Evolutionary conservation across 139 green algal genomes (phyloP).

Genomic region (Prasinococcaceae sp.): DNA sequence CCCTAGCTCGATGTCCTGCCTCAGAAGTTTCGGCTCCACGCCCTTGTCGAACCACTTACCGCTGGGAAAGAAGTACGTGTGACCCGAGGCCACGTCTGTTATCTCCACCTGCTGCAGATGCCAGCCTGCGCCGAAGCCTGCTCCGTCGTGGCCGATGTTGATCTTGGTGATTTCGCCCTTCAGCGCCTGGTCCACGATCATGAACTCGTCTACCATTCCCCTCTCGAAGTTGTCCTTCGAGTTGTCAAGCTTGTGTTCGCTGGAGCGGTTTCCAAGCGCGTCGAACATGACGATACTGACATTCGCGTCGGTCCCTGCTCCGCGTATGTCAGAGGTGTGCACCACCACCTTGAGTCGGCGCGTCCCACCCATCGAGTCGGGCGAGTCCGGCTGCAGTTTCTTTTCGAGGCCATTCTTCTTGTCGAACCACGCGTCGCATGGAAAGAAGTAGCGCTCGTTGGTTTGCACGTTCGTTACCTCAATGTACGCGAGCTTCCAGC

Average conservation of each 20-base stretch:
- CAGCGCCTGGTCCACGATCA: conserved; percentile 12
- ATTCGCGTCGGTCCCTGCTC: conserved; percentile 40
- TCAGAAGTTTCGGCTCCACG: conserved; percentile 16
- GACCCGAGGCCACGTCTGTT: conserved; percentile 16
- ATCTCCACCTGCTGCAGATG: conserved; percentile 47
- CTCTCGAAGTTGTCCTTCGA: background rate
- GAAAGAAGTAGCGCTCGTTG: conserved; percentile 12
- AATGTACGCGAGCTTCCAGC: conserved; percentile 45
- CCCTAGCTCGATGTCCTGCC: background rate
- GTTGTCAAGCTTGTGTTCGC: background rate
- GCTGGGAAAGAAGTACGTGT: conserved; percentile 19
- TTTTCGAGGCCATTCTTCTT: background rate
- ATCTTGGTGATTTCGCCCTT: conserved; percentile 35
- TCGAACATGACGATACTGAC: conserved; percentile 28
- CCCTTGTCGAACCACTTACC: conserved; percentile 9
- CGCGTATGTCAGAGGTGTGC: conserved; percentile 35
- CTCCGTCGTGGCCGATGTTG: conserved; percentile 44
- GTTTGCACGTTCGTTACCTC: conserved; percentile 33
- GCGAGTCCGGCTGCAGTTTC: background rate
- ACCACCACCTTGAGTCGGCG: conserved; percentile 17
- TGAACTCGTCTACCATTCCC: background rate
- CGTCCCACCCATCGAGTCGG: background rate
- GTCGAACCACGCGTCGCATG: conserved; percentile 18
- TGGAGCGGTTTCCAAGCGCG: no score
- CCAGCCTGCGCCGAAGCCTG: conserved; percentile 28